Percentiles rank a stretch among this genome's conserved stretches.
phyloP scores from a whole-genome alignment of 2,329 filamentous ascomycete species.

The Fusarium dlaminii region DNA sequence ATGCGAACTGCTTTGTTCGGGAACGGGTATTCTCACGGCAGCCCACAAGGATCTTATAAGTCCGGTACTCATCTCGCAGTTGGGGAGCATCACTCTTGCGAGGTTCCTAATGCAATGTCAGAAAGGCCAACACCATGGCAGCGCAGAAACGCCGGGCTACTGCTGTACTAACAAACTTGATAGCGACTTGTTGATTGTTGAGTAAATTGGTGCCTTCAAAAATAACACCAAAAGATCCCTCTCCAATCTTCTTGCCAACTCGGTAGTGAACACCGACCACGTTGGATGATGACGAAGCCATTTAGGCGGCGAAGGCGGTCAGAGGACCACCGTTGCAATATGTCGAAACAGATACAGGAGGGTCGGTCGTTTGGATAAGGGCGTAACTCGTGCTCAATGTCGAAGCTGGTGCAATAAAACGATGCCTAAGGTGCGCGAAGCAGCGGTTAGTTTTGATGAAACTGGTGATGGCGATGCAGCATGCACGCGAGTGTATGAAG shows the following conservation, averaged over 20 bases:
- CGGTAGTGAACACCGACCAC: conserved; percentile 99
- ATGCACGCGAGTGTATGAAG: conserved; percentile 6
- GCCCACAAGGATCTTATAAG: conserved; percentile 98
- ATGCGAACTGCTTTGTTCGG: conserved; percentile 43
- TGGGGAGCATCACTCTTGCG: conserved; percentile 98
- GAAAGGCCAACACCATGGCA: neutral
- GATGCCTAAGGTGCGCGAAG: conserved; percentile 33
- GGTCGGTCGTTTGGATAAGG: conserved; percentile 12
- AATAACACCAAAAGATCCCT: conserved; percentile 98
- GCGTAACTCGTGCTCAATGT: conserved; percentile 18
- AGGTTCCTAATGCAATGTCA: conserved; percentile 75
- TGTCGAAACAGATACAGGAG: conserved; percentile 22
- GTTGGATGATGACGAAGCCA: conserved; percentile 92
- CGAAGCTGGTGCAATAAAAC: conserved; percentile 31
- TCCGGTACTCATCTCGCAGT: conserved; percentile 96
- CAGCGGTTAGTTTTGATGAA: conserved; percentile 39
- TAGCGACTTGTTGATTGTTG: conserved; percentile 99
- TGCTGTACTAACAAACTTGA: conserved; percentile 84
- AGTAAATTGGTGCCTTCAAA: conserved; percentile 98
- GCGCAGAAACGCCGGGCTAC: neutral
- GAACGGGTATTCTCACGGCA: conserved; percentile 77
- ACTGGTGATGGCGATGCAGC: conserved; percentile 14
- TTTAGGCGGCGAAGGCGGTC: conserved; percentile 53
- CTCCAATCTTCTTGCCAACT: conserved; percentile 99
- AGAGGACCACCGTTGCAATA: conserved; percentile 38